Conservation (phyloP, 768 basidiomycete genomes). For the Boletus tylopilopsis region DNA sequence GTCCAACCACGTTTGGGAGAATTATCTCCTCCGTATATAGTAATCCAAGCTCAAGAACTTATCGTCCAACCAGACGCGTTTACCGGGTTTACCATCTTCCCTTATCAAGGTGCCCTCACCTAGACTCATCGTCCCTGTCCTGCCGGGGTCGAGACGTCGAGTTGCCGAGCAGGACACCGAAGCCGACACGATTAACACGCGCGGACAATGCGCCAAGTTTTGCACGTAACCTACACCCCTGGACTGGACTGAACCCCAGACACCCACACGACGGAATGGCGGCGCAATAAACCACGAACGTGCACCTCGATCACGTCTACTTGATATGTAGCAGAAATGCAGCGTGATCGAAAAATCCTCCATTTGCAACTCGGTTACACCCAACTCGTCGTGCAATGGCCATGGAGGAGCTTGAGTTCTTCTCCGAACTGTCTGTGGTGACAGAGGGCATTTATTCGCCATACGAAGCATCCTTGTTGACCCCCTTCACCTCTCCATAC, state of each 20-base stretch:
- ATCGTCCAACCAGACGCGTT: neutral
- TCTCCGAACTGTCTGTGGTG: slow-evolving; percentile 1
- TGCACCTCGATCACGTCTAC: too few species aligned
- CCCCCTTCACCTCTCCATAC: slow-evolving; percentile 7
- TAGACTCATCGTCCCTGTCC: too few species aligned
- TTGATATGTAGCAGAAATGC: neutral
- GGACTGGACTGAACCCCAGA: neutral
- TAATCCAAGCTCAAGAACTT: neutral
- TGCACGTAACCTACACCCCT: neutral
- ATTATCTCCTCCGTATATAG: too few species aligned
- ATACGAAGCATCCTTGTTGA: slow-evolving; percentile 7
- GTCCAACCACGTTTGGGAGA: too few species aligned
- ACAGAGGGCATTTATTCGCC: slow-evolving; percentile 4
- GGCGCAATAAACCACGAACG: neutral
- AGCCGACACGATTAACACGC: too few species aligned
- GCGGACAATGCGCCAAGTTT: neutral
- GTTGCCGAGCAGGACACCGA: too few species aligned
- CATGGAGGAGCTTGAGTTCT: neutral
- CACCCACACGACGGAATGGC: neutral
- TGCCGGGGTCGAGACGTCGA: neutral
- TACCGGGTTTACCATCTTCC: neutral
- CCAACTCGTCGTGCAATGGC: neutral
- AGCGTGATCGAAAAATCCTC: neutral
- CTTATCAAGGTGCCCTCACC: neutral
- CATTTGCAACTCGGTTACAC: neutral